These are phyloP conservation scores for Paragyromitra xinjiangensis DNA, from an alignment of 495 filamentous ascomycete species.

Conservation along the genomic window DNA sequence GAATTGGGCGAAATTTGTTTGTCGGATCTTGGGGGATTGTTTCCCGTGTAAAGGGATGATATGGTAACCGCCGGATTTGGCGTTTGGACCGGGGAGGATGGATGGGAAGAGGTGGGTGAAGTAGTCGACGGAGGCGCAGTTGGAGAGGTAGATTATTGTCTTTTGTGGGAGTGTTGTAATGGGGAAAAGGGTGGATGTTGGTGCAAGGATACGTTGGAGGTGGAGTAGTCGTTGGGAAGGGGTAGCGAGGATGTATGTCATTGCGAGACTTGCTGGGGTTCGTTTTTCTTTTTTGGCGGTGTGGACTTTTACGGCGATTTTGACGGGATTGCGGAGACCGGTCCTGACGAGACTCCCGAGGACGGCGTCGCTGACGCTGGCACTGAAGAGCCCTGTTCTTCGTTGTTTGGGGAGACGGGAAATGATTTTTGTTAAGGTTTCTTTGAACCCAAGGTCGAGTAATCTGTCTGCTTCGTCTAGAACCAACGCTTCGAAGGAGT, in stretches of 20 bases:
- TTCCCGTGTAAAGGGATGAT: conserved; percentile 90
- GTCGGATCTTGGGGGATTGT: conserved; percentile 76
- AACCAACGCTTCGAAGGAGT: conserved; percentile 87
- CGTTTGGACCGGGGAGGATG: conserved; percentile 64
- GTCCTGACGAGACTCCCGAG: conserved; percentile 91
- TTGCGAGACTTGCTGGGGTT: conserved; percentile 88
- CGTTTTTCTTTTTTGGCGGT: conserved; percentile 79
- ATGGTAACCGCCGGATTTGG: conserved; percentile 64
- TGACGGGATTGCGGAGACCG: conserved; percentile 91
- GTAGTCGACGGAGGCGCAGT: conserved; percentile 95
- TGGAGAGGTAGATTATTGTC: conserved; percentile 93
- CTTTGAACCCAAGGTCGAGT: conserved; percentile 93
- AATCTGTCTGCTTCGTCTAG: conserved; percentile 94
- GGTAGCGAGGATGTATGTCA: conserved; percentile 81
- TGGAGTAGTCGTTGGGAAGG: conserved; percentile 77
- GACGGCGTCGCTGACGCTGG: conserved; percentile 84
- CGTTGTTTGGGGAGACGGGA: conserved; percentile 88
- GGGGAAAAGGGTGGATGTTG: conserved; percentile 60
- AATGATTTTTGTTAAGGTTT: conserved; percentile 85
- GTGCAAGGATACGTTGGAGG: conserved; percentile 73
- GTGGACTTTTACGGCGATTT: conserved; percentile 85
- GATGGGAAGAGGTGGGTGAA: conserved; percentile 77
- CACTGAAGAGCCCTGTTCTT: conserved; percentile 91
- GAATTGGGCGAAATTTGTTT: conserved; percentile 84
- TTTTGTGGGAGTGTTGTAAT: conserved; percentile 71